Base-by-base conservation (phyloP, 345 rosid species). In the Cardiospermum halicacabum region DNA sequence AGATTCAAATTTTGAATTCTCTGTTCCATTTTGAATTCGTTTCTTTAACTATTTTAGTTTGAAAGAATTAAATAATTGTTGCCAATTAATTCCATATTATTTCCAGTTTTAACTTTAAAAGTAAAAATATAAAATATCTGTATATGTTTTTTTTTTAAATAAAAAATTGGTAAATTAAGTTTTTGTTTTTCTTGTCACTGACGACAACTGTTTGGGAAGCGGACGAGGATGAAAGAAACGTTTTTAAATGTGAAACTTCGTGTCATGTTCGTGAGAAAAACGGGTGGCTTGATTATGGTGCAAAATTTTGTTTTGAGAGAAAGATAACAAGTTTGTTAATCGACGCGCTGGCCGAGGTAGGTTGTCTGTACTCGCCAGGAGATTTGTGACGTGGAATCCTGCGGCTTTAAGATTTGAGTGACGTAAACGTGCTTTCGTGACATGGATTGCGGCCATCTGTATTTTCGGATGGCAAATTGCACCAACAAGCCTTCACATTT, bases 1-100 rank as follows among this genome's bases (percentile, higher is more conserved):
- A 27, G 36, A 16, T 60, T 60, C 53, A 42, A 21, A 57, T 57
- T 57, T 57, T 21, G 30, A 57, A 57, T 18, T n/a, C n/a, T n/a
- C 11, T 54, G 28, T 6, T 1, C 58, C 5, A 5, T 54, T 54
- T 54, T 54, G 57, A 34, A 34, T 34, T 34, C 39, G 0, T 0
- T 34, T 34, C 10, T 34, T 34, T 32, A n/a, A n/a, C n/a, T n/a
- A n/a, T n/a, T n/a, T n/a, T n/a, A n/a, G n/a, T n/a, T n/a, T n/a
- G n/a, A n/a, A n/a, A n/a, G n/a, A n/a, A n/a, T n/a, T n/a, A n/a
- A n/a, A n/a, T n/a, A n/a, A n/a, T n/a, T n/a, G n/a, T n/a, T n/a
- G n/a, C n/a, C n/a, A n/a, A n/a, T n/a, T n/a, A n/a, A n/a, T n/a
- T n/a, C n/a, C n/a, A n/a, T n/a, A n/a, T n/a, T n/a, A n/a, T n/a